Percentiles rank a stretch among this genome's conserved stretches.
Conservation (phyloP, 495 filamentous ascomycete species). For the Aspergillus conjunctus region DNA sequence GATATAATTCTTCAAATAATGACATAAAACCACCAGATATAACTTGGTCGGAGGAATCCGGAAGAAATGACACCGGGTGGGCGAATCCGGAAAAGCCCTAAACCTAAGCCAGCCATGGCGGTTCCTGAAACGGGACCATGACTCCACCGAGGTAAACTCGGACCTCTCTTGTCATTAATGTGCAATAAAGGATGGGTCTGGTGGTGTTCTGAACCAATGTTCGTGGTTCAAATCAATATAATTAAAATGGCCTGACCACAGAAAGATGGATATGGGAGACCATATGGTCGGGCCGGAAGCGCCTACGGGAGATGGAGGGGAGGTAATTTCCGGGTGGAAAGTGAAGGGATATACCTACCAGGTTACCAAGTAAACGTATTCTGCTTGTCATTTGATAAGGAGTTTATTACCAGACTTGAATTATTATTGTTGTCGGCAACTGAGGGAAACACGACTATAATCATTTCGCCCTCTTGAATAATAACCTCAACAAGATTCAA, state of each 20-base stretch:
- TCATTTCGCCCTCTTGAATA: too few species aligned
- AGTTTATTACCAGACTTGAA: not conserved
- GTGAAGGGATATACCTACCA: not conserved
- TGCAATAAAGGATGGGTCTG: not conserved
- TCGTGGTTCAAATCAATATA: not conserved
- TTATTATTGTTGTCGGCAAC: not conserved
- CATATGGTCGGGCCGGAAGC: too few species aligned
- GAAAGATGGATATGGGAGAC: too few species aligned
- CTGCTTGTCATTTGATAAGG: not conserved
- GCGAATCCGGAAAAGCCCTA: slow-evolving; percentile 6
- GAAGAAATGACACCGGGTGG: not conserved
- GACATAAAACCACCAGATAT: not conserved
- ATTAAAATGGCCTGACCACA: not conserved
- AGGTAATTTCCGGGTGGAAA: not conserved
- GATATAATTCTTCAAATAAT: not conserved
- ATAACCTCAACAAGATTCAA: too few species aligned
- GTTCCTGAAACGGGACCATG: not conserved
- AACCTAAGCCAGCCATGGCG: not conserved
- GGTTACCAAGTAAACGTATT: too few species aligned
- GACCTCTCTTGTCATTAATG: not conserved
- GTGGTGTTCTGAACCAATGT: not conserved
- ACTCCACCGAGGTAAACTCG: not conserved
- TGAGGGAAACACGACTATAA: too few species aligned
- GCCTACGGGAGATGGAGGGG: too few species aligned
- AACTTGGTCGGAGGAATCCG: not conserved